Evolutionary conservation across 768 basidiomycete species (phyloP), one percentile per base, ranked within the genome.

Genomic region (Podaxis sp.): DNA sequence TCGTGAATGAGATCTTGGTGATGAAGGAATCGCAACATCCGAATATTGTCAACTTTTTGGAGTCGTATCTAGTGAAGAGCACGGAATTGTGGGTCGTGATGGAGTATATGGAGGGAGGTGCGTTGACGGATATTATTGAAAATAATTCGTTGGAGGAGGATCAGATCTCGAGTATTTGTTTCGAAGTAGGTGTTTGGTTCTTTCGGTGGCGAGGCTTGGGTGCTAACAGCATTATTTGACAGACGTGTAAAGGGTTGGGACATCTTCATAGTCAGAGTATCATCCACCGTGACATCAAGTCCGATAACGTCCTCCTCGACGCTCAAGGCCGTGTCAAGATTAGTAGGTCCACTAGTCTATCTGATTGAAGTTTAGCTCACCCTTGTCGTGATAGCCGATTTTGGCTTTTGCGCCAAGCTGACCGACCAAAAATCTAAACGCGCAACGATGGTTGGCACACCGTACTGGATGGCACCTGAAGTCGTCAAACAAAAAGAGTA

Each of bases 381-480:
- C 8, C 15, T 59, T 28, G 30, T 54, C 49, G 48, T 22, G 58
- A 28, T 69, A 97, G 95, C 95, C 70, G 95, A 96, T 73, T 98
- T 98, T 71, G 95, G 95, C 50, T 97, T 96, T 80, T 96, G 94
- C 67, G 95, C 95, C 62, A 96, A 96, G 73, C 82, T 98, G 30
- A 96, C 95, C 1, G 95, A 96, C 69, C 93, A 96, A 76, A 97
- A 96, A 74, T 95, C 92, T 46, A 96, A 96, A 76, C 91, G 95
- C 57, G 95, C 95, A 33, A 96, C 95, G n/a, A 96, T 96, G 95
- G 95, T 97, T 3, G 95, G 95, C 37, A 96, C 95, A 11, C 95
- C 95, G 0, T 96, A 96, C 76, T 96, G 95, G 95, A 97, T 97
- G 95, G 95, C 95, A 2, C 95, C 95, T n/a, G 95, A 97, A 74